These are phyloP conservation scores for Hordeum marinum DNA, from an alignment of 176 grass and related monocot genomes.

Conservation along the genomic window DNA sequence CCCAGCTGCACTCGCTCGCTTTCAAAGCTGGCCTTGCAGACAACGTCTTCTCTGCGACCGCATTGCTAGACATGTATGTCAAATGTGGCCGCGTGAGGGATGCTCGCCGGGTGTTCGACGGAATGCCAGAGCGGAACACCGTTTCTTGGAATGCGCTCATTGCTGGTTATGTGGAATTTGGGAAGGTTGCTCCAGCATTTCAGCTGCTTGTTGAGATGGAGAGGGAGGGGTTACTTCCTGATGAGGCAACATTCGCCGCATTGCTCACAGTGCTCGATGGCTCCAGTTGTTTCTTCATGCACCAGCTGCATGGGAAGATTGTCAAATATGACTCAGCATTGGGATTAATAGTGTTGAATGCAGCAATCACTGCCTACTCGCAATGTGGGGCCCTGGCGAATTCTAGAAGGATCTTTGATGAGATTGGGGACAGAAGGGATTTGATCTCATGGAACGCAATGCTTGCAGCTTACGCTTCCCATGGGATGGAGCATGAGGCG, in stretches of 20 bases:
- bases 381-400: slow-evolving; percentile 32
- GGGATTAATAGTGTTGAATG: slow-evolving; percentile 39
- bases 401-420: slow-evolving; percentile 56
- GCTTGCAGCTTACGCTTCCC: slow-evolving; percentile 45
- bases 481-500: slow-evolving; percentile 17
- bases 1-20: slow-evolving; percentile 42
- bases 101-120: slow-evolving; percentile 36
- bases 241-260: slow-evolving; percentile 49
- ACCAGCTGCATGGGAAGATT: slow-evolving; percentile 48
- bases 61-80: slow-evolving; percentile 37
- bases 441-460: slow-evolving; percentile 74
- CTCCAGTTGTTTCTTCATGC: slow-evolving; percentile 5
- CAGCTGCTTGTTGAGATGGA: slow-evolving; percentile 35
- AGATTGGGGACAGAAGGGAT: slow-evolving; percentile 33
- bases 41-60: slow-evolving; percentile 34
- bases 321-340: slow-evolving; percentile 22
- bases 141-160: slow-evolving; percentile 61
- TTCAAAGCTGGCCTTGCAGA: slow-evolving; percentile 27
- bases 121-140: slow-evolving; percentile 39
- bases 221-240: slow-evolving; percentile 31
- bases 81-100: slow-evolving; percentile 38
- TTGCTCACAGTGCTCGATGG: slow-evolving; percentile 23
- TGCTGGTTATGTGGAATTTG: slow-evolving; percentile 10
- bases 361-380: slow-evolving; percentile 47
- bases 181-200: not conserved